Evolutionary conservation across 371 early-diverging fungal genomes (phyloP), one percentile per base, ranked within the genome.

Genomic region (Mucor saturninus): DNA sequence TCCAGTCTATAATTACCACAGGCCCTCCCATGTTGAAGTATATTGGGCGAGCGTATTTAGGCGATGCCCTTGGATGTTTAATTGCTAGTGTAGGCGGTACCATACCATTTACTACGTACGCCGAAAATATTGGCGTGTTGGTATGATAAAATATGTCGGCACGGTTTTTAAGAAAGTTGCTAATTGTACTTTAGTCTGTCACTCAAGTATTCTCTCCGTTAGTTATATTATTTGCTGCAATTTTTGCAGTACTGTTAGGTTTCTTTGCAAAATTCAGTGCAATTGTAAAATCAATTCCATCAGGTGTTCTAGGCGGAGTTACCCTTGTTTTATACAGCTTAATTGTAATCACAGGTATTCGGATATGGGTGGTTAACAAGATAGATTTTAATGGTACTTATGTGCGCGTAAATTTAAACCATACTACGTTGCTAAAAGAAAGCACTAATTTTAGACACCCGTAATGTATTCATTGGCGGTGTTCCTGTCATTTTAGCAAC

Each of bases 11-110:
- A 65, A 30, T 13, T 5, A 21, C 26, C 6, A 72, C 82, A 6
- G 63, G 63, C 11, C 54, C 54, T n/a, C 68, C 77, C 2, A 53
- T 84, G 68, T 67, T 80, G 55, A 64, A 61, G 30, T 66, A 57
- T 53, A 43, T 86, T 3, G 86, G 84, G 14, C 72, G 84, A 15
- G 81, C 84, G 0, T 76, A 83, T 61, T 45, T 81, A 13, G 87
- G 84, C 2, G 87, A 85, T 63, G 81, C 85, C 5, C 6, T 84
- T n/a, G 77, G 83, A 5, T 80, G 80, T 5, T 69, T 85, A 4
- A 52, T 85, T 26, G 59, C 84, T 1, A 71, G 73, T 28, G 60
- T 76, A 50, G 70, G 66, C 28, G 87, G 85, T 28, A 73, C 76
- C 0, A 48, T 75, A 9, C 85, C 83, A 13, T 62, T 69, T 39